A percentile compares a stretch with the other conserved stretches of the same genome.
Evolutionary conservation across 139 green algal species (phyloP).

Genomic region (Penium margaritaceum): DNA sequence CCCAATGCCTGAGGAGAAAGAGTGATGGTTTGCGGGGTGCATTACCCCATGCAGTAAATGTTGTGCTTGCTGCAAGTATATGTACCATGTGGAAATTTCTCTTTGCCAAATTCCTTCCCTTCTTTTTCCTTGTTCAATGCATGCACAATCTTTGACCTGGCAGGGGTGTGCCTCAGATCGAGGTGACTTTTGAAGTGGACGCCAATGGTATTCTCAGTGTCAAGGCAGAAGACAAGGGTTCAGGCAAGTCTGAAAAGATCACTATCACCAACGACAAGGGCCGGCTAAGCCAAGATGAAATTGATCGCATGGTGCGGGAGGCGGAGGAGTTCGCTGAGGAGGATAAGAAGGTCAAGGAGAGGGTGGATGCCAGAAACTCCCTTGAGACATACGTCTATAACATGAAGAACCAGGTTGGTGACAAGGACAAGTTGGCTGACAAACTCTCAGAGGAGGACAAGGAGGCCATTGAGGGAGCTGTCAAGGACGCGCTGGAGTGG

Average conservation of each 20-base stretch:
- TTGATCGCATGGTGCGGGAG: conserved; percentile 59
- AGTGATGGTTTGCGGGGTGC: too few relatives aligned
- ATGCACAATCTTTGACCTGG: too few relatives aligned
- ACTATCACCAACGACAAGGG: conserved; percentile 71
- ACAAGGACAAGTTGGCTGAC: conserved; percentile 72
- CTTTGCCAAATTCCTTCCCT: too few relatives aligned
- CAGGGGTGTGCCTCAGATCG: conserved; percentile 55
- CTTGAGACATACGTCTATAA: conserved; percentile 74
- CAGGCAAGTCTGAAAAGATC: conserved; percentile 73
- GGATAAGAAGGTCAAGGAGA: conserved; percentile 53
- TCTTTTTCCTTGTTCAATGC: too few relatives aligned
- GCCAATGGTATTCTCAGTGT: conserved; percentile 63
- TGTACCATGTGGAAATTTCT: too few relatives aligned
- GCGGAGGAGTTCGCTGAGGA: conserved; percentile 61
- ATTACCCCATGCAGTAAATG: too few relatives aligned
- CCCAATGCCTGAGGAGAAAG: too few relatives aligned
- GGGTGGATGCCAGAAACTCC: conserved; percentile 66
- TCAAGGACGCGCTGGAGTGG: conserved; percentile 88
- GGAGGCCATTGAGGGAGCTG: conserved; percentile 68
- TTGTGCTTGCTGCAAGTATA: too few relatives aligned
- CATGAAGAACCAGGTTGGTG: conserved; percentile 66
- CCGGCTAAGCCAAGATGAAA: conserved; percentile 55
- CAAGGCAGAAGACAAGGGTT: conserved; percentile 59
- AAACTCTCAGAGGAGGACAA: conserved; percentile 81
- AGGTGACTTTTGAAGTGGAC: conserved; percentile 62